Evolutionary conservation across 345 rosid genomes (phyloP), one percentile per base, ranked within the genome.

Genomic region (Jatropha curcas): DNA sequence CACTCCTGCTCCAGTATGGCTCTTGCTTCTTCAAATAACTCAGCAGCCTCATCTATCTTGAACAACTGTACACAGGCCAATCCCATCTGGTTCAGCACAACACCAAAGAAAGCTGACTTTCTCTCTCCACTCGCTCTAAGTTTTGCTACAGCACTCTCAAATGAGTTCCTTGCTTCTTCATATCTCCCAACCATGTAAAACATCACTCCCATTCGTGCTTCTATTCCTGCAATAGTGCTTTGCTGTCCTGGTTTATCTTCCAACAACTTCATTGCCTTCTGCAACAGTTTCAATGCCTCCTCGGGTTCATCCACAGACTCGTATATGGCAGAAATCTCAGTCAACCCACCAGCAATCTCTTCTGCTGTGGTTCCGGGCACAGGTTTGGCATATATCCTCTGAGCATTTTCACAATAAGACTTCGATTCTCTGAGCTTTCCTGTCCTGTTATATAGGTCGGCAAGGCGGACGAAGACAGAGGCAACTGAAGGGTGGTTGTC

Each of bases 231-330:
- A 75, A 96, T 87, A 45, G 91, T 89, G 77, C 93, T 93, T 75
- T 96, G 99, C 82, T 96, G 99, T 55, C 99, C 99, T 9, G 97
- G 97, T 84, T 90, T 93, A 74, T 96, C 99, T 72, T 93, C 99
- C 70, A 96, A 83, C 78, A 96, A 80, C 68, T 93, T 93, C 95
- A 93, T 88, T 10, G 97, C 92, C 87, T 83, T 96, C 82, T 89
- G 92, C 81, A 96, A 85, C 64, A 96, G 89, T 86, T 93, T 93
- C 82, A 96, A 76, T 4, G 99, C 99, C 84, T 96, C 99, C 85
- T 89, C 98, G 2, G 99, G 97, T 80, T 96, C 98, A 75, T 91
- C 94, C 13, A 91, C 93, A n/a, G 99, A 93, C 81, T 96, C 99
- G 8, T 89, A 96, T 70, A 93, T 91, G 11, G 98, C 97, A 0